Percentiles rank a stretch among this genome's conserved stretches.
Conservation (phyloP, 148 eudicot species). For the Hydrangea macrophylla region DNA sequence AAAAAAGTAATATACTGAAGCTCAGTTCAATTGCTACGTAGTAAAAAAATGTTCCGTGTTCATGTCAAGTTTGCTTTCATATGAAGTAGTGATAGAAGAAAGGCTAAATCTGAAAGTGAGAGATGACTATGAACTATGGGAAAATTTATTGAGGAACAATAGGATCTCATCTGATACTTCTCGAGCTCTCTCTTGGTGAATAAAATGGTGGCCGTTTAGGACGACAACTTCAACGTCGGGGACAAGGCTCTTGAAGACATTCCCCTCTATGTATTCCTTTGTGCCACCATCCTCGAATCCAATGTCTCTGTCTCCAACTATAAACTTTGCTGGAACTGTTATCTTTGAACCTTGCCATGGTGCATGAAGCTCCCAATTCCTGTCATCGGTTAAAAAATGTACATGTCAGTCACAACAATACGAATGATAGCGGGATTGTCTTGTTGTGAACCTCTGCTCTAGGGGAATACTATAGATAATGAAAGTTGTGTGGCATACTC, state of each 20-base stretch:
- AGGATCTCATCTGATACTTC: slow-evolving; percentile 39
- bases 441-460: no score
- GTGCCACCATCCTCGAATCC: slow-evolving; percentile 39
- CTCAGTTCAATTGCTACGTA: no score
- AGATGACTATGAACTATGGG: no score
- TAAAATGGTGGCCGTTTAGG: slow-evolving; percentile 43
- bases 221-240: slow-evolving; percentile 42
- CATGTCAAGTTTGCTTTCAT: no score
- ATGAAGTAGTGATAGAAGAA: no score
- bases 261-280: slow-evolving; percentile 32
- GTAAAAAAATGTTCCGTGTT: no score
- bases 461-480: no score
- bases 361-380: slow-evolving; percentile 55
- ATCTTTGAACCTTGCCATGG: slow-evolving; percentile 55
- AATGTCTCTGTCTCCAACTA: slow-evolving; percentile 45
- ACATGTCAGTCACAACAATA: no score
- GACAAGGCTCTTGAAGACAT: slow-evolving; percentile 31
- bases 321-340: slow-evolving; percentile 47
- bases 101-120: no score
- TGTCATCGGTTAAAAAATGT: slow-evolving; percentile 7
- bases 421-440: no score
- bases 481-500: no score
- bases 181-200: slow-evolving; percentile 51
- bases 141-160: slow-evolving; percentile 31
- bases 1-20: no score